Base-by-base conservation (phyloP, 2,329 filamentous ascomycete species). In the Chrysoporthe cubensis region DNA sequence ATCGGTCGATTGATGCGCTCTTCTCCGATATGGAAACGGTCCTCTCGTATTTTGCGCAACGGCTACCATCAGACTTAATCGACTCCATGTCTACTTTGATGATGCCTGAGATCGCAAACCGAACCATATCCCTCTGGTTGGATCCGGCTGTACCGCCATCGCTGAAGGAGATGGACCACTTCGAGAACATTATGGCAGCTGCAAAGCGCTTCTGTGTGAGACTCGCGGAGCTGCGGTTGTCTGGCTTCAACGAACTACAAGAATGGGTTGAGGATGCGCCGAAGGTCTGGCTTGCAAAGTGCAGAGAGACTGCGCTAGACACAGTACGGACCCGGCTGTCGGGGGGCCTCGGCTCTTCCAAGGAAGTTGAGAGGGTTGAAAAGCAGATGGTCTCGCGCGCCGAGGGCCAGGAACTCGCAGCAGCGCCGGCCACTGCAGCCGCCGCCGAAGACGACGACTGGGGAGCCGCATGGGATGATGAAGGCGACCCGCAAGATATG, bases 261-360 rank as follows among this genome's bases (percentile, higher is more conserved):
- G 88, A 92, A 34, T 99, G 96, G 95, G 89, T 93, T 0, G 87
- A 90, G 52, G 89, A 90, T 70, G 91, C 93, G 0, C 92, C 94
- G 0, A 88, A 88, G 67, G 89, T 93, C 37, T 99, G 96, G 96
- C 85, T 98, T 16, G 87, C 87, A 2, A 95, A 93, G 76, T 91
- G 94, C 71, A 89, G 92, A 74, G 94, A 97, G 74, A 88, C 86
- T 44, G 90, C 93, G 0, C 84, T 99, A 34, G 90, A 94, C 70
- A 85, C 87, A 44, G 88, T 96, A 14, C 88, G 96, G 34, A 85
- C 80, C 26, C 86, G 90, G 58, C 84, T 97, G 2, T 84, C 88
- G 3, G 81, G 82, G 63, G 92, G 79, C 0, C 85, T 95, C 50
- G 89, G 90, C 9, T 79, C 83, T 37, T 85, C 90, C 16, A 91